Evolutionary conservation across 2,329 filamentous ascomycete species (phyloP).

Genomic region (Pseudocercospora pini-densiflorae): DNA sequence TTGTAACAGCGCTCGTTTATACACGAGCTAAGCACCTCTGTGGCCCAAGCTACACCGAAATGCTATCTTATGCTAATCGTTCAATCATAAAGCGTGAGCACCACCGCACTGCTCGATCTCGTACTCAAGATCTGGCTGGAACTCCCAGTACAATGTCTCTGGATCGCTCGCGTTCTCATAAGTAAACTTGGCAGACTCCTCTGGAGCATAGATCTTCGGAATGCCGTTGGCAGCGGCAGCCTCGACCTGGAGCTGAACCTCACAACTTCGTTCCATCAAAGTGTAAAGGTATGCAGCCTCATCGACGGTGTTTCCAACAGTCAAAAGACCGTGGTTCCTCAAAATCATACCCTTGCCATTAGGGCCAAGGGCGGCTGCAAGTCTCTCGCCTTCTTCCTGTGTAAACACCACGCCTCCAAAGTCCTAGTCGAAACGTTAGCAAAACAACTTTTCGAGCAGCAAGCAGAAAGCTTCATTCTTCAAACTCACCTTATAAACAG

Average conservation of each 20-base stretch:
- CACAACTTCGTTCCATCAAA: slow-evolving; percentile 69
- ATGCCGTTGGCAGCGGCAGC: slow-evolving; percentile 63
- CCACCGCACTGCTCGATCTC: slow-evolving; percentile 36
- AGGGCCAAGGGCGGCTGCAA: slow-evolving; percentile 66
- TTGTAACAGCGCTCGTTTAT: neutral
- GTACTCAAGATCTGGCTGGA: slow-evolving; percentile 56
- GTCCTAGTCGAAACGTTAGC: slow-evolving; percentile 41
- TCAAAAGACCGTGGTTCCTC: slow-evolving; percentile 73
- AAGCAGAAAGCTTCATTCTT: neutral
- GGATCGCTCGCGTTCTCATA: slow-evolving; percentile 55
- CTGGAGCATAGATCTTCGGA: slow-evolving; percentile 58
- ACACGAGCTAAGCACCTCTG: neutral
- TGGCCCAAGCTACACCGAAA: neutral
- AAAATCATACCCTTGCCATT: slow-evolving; percentile 68
- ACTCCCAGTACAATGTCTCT: slow-evolving; percentile 57
- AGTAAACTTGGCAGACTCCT: slow-evolving; percentile 60
- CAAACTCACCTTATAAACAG: slow-evolving; percentile 56
- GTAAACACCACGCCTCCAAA: slow-evolving; percentile 68
- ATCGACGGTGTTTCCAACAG: slow-evolving; percentile 72
- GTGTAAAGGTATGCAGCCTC: slow-evolving; percentile 74
- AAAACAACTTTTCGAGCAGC: neutral
- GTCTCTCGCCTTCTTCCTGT: slow-evolving; percentile 66
- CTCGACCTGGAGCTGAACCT: slow-evolving; percentile 70
- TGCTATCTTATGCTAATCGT: neutral
- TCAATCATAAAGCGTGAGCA: slow-evolving; percentile 29